Percentiles rank a stretch among this genome's conserved stretches.
phyloP scores from a whole-genome alignment of 129 eudicot genomes.

The Saposhnikovia divaricata region DNA sequence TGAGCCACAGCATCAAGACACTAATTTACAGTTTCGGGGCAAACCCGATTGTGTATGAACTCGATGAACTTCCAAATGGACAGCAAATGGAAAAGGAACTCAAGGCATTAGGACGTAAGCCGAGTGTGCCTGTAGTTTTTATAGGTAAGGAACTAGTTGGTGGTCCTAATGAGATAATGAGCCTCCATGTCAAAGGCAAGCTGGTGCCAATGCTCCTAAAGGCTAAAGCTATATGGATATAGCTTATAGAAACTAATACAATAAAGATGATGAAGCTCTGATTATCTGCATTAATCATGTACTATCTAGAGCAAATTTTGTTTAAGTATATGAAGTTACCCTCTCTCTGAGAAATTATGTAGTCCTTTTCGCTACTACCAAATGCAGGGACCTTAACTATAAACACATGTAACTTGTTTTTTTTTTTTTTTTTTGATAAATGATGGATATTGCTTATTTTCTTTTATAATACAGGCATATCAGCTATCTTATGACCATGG shows the following conservation, averaged over 20 bases:
- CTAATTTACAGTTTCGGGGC: slow-evolving; percentile 67
- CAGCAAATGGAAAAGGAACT: slow-evolving; percentile 47
- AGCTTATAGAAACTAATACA: slow-evolving; percentile 11
- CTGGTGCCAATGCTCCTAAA: slow-evolving; percentile 57
- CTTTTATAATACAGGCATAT: neutral
- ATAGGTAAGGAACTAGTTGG: slow-evolving; percentile 37
- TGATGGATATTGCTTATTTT: neutral
- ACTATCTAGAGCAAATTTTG: neutral
- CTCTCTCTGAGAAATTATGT: neutral
- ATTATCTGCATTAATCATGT: neutral
- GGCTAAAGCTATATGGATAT: slow-evolving; percentile 81
- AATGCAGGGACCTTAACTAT: neutral
- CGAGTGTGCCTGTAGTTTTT: slow-evolving; percentile 23
- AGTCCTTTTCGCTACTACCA: neutral
- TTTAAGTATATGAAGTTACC: neutral
- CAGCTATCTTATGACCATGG: neutral
- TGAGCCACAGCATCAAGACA: slow-evolving; percentile 55
- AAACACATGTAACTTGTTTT: neutral
- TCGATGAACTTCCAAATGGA: slow-evolving; percentile 56
- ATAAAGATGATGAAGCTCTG: slow-evolving; percentile 11
- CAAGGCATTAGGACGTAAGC: slow-evolving; percentile 36
- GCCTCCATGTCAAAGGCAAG: slow-evolving; percentile 59
- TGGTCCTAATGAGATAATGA: slow-evolving; percentile 70
- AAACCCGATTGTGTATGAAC: slow-evolving; percentile 57
- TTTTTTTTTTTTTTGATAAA: neutral